Evolutionary conservation across 768 basidiomycete species (phyloP), one percentile per base, ranked within the genome.

Genomic region (Panellus pusillus): DNA sequence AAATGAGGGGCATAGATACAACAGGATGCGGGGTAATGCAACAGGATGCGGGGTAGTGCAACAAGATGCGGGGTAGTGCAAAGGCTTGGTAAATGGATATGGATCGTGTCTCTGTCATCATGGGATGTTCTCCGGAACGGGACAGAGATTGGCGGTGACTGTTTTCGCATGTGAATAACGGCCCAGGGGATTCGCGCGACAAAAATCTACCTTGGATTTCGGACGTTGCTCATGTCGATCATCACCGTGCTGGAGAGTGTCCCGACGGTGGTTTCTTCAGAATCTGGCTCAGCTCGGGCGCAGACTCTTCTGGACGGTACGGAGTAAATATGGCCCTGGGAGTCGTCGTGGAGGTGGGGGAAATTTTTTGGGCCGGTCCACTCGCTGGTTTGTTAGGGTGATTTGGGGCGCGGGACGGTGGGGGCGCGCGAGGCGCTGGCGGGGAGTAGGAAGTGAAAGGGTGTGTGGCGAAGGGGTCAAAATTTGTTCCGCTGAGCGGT

Each of bases 381-480:
- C 45, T 39, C 39, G 18, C 24, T 5, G 46, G 28, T 40, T 55
- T 44, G 47, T 55, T 44, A 42, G 49, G 18, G 50, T 44, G 24
- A n/a, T 40, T 29, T 24, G 50, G 58, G 52, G 52, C 52, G 52
- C 51, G 41, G 7, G 56, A 46, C 13, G 56, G 50, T 9, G 41
- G 40, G 32, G 56, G 42, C 6, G 45, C 29, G 36, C 45, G 24
- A 13, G 50, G 45, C n/a, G 47, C 46, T 17, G 58, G 50, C 6
- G 58, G 54, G 17, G 58, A 55, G 27, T 60, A 60, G 31, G 54
- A 55, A 1, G 58, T 60, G 54, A 60, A 60, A n/a, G 58, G 58
- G 28, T 60, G 58, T 5, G 54, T 55, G 18, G 54, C 58, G 44
- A 55, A 52, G 29, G 58, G 58, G 54, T 60, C 19, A 51, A 60